phyloP scores from a whole-genome alignment of 495 filamentous ascomycete species.

The Astrothelium subdiscretum region DNA sequence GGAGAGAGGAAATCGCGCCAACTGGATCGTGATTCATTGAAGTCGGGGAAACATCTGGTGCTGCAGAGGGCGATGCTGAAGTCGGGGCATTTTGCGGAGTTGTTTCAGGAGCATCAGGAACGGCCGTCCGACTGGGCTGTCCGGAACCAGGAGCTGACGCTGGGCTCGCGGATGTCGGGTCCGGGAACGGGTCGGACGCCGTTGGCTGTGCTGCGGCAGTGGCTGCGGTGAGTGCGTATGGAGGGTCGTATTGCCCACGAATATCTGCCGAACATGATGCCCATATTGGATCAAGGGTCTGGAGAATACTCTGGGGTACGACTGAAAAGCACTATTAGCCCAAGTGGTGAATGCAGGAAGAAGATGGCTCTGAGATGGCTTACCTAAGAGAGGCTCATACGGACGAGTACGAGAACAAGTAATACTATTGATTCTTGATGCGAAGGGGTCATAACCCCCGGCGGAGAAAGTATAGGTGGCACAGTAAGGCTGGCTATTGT shows the following conservation, averaged over 20 bases:
- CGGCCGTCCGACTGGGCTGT: neutral
- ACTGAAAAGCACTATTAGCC: neutral
- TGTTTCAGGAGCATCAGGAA: neutral
- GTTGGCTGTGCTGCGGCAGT: neutral
- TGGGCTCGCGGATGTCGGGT: neutral
- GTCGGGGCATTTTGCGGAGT: too few relatives aligned
- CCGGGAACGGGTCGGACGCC: neutral
- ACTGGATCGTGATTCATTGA: too few relatives aligned
- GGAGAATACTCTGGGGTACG: neutral
- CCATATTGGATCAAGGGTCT: neutral
- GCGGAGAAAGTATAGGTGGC: neutral
- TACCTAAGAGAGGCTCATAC: constrained; percentile 12
- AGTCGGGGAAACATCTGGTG: too few relatives aligned
- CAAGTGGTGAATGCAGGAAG: neutral
- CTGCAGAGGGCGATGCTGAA: too few relatives aligned
- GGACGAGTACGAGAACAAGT: neutral
- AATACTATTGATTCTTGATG: neutral
- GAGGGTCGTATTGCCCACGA: neutral
- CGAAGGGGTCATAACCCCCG: neutral
- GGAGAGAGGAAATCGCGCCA: too few relatives aligned
- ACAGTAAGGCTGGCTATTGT: neutral
- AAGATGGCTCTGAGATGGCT: neutral
- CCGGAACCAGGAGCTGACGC: neutral
- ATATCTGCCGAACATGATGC: neutral
- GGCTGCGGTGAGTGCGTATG: neutral